phyloP scores from a whole-genome alignment of 2,329 filamentous ascomycete genomes.

The Hymenoscyphus fructigenus region DNA sequence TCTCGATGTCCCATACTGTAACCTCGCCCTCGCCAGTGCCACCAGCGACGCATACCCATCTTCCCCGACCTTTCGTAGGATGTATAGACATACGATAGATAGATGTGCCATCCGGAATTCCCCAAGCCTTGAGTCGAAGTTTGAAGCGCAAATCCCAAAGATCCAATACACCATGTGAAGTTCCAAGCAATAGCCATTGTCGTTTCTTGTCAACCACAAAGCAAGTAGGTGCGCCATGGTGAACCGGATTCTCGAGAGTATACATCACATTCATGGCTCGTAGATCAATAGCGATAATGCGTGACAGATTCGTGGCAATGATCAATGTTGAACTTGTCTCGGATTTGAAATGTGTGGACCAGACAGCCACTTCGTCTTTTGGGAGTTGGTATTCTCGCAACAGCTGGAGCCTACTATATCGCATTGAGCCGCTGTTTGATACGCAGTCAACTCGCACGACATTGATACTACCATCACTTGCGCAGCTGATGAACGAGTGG shows the following conservation, averaged over 20 bases:
- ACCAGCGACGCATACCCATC: conserved; percentile 85
- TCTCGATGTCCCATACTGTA: conserved; percentile 94
- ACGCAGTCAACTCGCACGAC: conserved; percentile 71
- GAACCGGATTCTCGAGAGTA: conserved; percentile 79
- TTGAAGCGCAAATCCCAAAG: conserved; percentile 97
- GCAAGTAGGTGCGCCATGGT: conserved; percentile 87
- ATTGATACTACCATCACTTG: conserved; percentile 85
- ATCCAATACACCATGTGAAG: conserved; percentile 87
- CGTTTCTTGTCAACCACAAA: conserved; percentile 85
- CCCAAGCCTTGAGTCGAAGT: conserved; percentile 84
- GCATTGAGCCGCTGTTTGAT: conserved; percentile 56
- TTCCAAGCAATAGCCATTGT: conserved; percentile 89
- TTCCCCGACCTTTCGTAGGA: conserved; percentile 73
- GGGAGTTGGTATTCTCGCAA: conserved; percentile 81
- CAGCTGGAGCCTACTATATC: conserved; percentile 75
- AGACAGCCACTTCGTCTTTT: conserved; percentile 73
- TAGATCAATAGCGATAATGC: conserved; percentile 81
- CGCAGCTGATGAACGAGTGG: conserved; percentile 89
- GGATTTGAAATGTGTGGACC: conserved; percentile 87
- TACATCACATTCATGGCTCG: conserved; percentile 83
- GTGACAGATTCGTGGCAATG: conserved; percentile 81
- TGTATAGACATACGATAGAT: conserved; percentile 80
- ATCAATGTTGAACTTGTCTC: conserved; percentile 81
- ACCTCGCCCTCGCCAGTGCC: conserved; percentile 86
- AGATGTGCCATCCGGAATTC: conserved; percentile 74